These are phyloP conservation scores for Pseudogymnoascus sp. DNA, from an alignment of 2,329 filamentous ascomycete genomes.

Conservation along the genomic window DNA sequence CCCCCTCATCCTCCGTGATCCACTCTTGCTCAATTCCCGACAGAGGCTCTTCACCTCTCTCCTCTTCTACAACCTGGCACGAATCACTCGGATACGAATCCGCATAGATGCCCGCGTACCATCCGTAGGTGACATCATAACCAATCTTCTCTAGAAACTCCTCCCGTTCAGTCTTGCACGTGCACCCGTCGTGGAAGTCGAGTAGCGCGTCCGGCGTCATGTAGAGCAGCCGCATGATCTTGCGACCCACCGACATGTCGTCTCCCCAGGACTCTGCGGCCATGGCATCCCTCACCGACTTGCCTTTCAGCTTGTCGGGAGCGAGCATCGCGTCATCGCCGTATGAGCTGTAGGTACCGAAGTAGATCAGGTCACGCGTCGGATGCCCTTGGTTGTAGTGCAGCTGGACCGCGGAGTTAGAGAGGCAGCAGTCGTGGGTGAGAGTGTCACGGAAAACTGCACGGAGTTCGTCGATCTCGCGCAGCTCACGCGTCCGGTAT, in stretches of 20 bases:
- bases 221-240: background rate
- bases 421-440: conserved; percentile 22
- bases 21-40: conserved; percentile 1
- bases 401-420: conserved; percentile 22
- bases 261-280: conserved; percentile 7
- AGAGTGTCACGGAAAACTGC: conserved; percentile 23
- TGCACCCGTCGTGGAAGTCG: background rate
- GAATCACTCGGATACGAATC: conserved; percentile 4
- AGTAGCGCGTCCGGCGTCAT: conserved; percentile 5
- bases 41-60: background rate
- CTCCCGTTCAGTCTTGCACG: conserved; percentile 5
- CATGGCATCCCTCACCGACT: conserved; percentile 4
- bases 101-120: background rate
- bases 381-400: conserved; percentile 16
- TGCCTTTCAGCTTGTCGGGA: conserved; percentile 1
- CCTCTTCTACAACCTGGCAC: background rate
- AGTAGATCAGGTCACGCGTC: background rate
- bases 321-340: background rate
- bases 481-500: conserved; percentile 1
- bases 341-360: conserved; percentile 3
- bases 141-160: background rate
- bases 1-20: background rate
- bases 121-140: background rate
- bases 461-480: conserved; percentile 19
- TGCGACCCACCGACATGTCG: background rate